phyloP scores from a whole-genome alignment of 2,329 filamentous ascomycete genomes.

The Penicillium decumbens region DNA sequence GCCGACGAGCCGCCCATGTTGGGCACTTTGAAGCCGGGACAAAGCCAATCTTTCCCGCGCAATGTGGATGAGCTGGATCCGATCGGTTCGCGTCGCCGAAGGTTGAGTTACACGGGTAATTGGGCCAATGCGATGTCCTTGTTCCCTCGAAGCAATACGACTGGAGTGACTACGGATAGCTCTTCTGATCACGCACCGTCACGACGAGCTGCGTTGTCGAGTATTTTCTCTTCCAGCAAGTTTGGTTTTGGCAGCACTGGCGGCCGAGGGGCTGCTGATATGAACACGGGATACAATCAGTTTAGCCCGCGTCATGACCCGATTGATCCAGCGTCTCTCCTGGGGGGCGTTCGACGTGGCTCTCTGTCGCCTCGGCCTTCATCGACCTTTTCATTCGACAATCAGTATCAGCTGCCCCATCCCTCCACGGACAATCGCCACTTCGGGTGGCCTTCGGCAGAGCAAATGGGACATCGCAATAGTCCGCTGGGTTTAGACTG shows the following conservation, averaged over 20 bases:
- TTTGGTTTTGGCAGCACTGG: constrained; percentile 35
- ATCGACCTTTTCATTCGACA: constrained; percentile 54
- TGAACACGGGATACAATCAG: constrained; percentile 43
- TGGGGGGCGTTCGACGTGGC: constrained; percentile 41
- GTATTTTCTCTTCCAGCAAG: constrained; percentile 41
- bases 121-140: constrained; percentile 51
- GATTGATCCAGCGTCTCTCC: constrained; percentile 44
- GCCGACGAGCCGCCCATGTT: constrained; percentile 55
- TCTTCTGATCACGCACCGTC: constrained; percentile 40
- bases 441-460: constrained; percentile 60
- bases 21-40: constrained; percentile 55
- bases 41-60: constrained; percentile 62
- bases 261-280: constrained; percentile 31
- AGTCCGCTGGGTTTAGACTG: constrained; percentile 52
- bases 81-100: constrained; percentile 48
- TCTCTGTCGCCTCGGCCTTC: constrained; percentile 47
- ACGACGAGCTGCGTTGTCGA: constrained; percentile 40
- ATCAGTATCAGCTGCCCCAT: constrained; percentile 57
- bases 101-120: constrained; percentile 55
- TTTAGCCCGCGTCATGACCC: constrained; percentile 46
- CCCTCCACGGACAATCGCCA: constrained; percentile 75
- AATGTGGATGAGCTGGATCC: constrained; percentile 50
- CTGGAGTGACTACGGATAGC: constrained; percentile 40
- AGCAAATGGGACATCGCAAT: constrained; percentile 52
- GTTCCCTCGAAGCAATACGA: constrained; percentile 44